Evolutionary conservation across 495 filamentous ascomycete genomes (phyloP).

Genomic region (Hyaloscypha finlandica): DNA sequence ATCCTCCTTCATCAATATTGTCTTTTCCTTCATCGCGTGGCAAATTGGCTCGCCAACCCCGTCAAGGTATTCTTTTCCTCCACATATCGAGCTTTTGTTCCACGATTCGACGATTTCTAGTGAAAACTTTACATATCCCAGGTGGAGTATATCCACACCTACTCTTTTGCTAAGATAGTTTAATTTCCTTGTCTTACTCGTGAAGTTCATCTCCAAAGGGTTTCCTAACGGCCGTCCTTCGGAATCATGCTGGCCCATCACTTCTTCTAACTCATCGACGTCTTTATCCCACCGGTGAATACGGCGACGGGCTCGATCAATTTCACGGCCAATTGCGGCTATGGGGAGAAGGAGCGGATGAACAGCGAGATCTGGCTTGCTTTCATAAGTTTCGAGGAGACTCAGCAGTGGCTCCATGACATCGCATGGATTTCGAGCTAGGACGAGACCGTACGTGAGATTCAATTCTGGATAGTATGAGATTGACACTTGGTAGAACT

Average conservation of each 20-base stretch:
- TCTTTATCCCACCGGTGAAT: background rate
- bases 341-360: constrained; percentile 4
- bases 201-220: constrained; percentile 14
- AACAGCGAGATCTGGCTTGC: too few relatives aligned
- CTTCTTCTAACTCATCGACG: constrained; percentile 10
- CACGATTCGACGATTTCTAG: background rate
- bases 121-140: background rate
- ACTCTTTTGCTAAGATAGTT: constrained; percentile 10
- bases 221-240: background rate
- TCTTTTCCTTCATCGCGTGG: background rate
- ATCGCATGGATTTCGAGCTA: too few relatives aligned
- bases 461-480: too few relatives aligned
- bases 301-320: background rate
- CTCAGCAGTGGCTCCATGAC: too few relatives aligned
- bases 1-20: background rate
- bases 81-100: background rate
- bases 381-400: too few relatives aligned
- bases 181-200: background rate
- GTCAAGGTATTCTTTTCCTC: background rate
- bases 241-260: constrained; percentile 17
- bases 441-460: too few relatives aligned
- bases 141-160: background rate
- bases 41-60: background rate
- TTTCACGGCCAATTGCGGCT: background rate
- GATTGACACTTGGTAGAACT: too few relatives aligned